Evolutionary conservation across 2,329 filamentous ascomycete genomes (phyloP).

Genomic region (Sclerotinia borealis): DNA sequence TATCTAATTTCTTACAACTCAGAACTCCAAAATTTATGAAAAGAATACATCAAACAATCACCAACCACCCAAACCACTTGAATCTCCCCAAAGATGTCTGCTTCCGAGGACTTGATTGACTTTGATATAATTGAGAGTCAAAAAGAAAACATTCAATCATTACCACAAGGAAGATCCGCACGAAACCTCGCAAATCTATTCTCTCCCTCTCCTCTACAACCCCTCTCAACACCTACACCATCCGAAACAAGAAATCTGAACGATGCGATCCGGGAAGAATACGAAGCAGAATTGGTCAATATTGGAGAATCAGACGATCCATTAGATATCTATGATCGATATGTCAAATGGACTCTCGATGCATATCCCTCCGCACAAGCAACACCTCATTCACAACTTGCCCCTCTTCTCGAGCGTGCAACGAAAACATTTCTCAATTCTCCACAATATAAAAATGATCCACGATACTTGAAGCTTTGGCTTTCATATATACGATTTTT

Average conservation of each 20-base stretch:
- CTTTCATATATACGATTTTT: slow-evolving; percentile 90
- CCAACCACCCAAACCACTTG: neutral
- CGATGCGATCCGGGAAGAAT: slow-evolving; percentile 73
- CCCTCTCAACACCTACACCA: slow-evolving; percentile 57
- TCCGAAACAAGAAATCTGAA: slow-evolving; percentile 71
- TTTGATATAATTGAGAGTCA: slow-evolving; percentile 95
- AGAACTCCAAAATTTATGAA: neutral
- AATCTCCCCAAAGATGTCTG: slow-evolving; percentile 38
- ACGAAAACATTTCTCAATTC: slow-evolving; percentile 86
- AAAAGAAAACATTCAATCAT: slow-evolving; percentile 95
- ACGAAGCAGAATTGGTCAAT: slow-evolving; percentile 72
- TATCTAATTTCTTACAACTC: neutral
- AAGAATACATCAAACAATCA: neutral
- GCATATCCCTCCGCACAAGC: slow-evolving; percentile 92
- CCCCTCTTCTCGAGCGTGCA: slow-evolving; percentile 82
- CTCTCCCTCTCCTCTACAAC: slow-evolving; percentile 58
- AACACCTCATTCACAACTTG: slow-evolving; percentile 83
- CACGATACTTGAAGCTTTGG: slow-evolving; percentile 89
- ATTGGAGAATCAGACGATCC: slow-evolving; percentile 90
- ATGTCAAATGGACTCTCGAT: slow-evolving; percentile 94
- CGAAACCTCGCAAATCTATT: slow-evolving; percentile 80
- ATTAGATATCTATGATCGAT: slow-evolving; percentile 90
- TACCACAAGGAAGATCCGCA: slow-evolving; percentile 83
- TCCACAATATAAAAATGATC: slow-evolving; percentile 88
- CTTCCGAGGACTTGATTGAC: slow-evolving; percentile 50